phyloP scores from a whole-genome alignment of 306 rosid genomes.

The Lotus japonicus region DNA sequence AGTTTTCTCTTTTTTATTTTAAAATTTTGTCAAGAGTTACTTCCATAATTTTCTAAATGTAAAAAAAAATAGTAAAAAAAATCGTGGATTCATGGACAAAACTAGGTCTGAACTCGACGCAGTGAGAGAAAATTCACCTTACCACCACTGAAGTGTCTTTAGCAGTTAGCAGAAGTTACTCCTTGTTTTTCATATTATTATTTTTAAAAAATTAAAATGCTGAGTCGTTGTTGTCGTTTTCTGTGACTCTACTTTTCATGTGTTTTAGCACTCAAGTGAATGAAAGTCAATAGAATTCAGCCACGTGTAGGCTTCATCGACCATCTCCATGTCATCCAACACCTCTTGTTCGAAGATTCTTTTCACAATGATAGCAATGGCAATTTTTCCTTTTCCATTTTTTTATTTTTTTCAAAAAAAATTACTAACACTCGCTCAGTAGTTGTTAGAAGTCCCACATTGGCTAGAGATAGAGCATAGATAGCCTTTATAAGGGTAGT shows the following conservation, averaged over 20 bases:
- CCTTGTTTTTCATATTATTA: neutral
- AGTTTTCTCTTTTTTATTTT: too few species aligned
- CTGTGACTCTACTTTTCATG: conserved; percentile 33
- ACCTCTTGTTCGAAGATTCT: conserved; percentile 24
- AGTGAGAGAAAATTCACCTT: conserved; percentile 10
- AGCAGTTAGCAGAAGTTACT: neutral
- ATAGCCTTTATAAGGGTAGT: too few species aligned
- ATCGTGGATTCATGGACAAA: too few species aligned
- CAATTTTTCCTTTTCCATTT: neutral
- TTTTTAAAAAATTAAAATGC: neutral
- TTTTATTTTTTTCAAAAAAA: neutral
- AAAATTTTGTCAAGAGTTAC: too few species aligned
- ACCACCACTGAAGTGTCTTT: neutral
- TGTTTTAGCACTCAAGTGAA: neutral
- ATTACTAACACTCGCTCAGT: too few species aligned
- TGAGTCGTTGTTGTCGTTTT: conserved; percentile 30
- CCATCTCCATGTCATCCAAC: conserved; percentile 27
- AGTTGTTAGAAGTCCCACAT: too few species aligned
- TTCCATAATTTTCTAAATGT: too few species aligned
- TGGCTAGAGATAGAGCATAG: too few species aligned
- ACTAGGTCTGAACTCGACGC: neutral
- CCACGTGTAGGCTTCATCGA: conserved; percentile 25
- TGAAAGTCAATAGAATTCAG: neutral
- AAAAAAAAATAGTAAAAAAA: too few species aligned
- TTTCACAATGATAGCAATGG: neutral